Conservation (phyloP, 2,329 filamentous ascomycete species). For the Lachnellula hyalina region DNA sequence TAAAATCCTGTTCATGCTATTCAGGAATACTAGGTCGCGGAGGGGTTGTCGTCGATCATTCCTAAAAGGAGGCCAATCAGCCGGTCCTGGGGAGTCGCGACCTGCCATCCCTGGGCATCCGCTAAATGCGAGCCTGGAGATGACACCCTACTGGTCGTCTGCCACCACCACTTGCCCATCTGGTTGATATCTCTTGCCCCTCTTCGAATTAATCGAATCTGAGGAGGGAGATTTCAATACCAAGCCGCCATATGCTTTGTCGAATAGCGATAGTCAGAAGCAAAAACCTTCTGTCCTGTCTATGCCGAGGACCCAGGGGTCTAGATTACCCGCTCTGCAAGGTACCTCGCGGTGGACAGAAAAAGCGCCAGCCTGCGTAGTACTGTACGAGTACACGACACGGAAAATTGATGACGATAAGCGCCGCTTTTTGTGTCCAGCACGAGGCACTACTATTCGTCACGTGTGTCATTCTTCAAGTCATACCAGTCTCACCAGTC, state of each 20-base stretch:
- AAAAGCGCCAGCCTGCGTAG: background rate
- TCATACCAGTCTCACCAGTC: too few relatives aligned
- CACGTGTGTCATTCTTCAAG: too few relatives aligned
- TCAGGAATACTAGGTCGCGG: conserved; percentile 1
- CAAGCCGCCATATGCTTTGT: background rate
- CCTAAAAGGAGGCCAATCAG: conserved; percentile 11
- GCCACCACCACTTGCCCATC: conserved; percentile 6
- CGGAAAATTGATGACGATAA: background rate
- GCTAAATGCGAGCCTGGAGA: conserved; percentile 1
- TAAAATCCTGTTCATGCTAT: background rate
- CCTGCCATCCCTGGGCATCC: conserved; percentile 4
- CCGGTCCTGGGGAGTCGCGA: conserved; percentile 3
- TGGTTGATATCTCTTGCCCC: background rate
- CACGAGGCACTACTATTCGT: too few relatives aligned
- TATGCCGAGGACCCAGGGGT: background rate
- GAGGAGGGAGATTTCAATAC: background rate
- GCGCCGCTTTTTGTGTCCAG: too few relatives aligned
- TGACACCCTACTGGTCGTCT: background rate
- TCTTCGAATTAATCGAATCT: background rate
- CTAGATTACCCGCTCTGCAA: background rate
- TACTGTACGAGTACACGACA: too few relatives aligned
- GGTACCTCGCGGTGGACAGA: too few relatives aligned
- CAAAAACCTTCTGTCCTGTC: background rate
- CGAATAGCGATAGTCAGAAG: conserved; percentile 3
- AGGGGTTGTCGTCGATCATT: conserved; percentile 14